Conservation (phyloP, 768 basidiomycete genomes). For the Cytidiella melzeri region DNA sequence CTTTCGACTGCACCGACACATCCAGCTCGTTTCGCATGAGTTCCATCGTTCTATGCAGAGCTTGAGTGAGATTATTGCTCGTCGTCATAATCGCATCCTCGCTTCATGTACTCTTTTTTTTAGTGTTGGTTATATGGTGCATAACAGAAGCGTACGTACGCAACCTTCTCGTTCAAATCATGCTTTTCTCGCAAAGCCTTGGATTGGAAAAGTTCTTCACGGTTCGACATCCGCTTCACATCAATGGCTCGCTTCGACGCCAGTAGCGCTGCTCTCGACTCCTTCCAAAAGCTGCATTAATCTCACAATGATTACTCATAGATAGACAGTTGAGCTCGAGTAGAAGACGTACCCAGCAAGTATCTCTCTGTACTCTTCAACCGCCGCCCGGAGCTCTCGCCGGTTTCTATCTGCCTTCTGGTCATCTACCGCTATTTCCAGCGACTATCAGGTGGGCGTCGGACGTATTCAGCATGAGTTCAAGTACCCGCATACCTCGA, state of each 20-base stretch:
- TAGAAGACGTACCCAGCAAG: conserved; percentile 46
- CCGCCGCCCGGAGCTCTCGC: conserved; percentile 41
- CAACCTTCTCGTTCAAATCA: conserved; percentile 49
- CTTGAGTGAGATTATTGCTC: conserved; percentile 84
- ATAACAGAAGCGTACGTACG: conserved; percentile 35
- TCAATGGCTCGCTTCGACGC: conserved; percentile 72
- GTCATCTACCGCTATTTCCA: conserved; percentile 71
- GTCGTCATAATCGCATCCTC: conserved; percentile 87
- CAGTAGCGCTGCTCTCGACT: conserved; percentile 63
- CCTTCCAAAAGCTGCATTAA: conserved; percentile 38
- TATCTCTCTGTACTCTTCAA: conserved; percentile 39
- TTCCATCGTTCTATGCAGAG: conserved; percentile 75
- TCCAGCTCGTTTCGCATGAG: conserved; percentile 93
- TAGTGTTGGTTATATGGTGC: not conserved
- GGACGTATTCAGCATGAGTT: not conserved
- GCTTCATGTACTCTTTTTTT: conserved; percentile 31
- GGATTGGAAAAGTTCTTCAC: conserved; percentile 64
- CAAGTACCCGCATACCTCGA: conserved; percentile 47
- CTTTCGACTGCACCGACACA: conserved; percentile 75
- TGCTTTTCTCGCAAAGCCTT: conserved; percentile 44
- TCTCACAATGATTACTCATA: too few species aligned
- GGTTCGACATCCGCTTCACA: conserved; percentile 45
- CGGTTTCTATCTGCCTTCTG: conserved; percentile 51
- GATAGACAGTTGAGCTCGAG: not conserved
- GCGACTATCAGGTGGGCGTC: conserved; percentile 36